These are phyloP conservation scores for Podaxis rugospora DNA, from an alignment of 768 basidiomycete genomes.

Conservation along the genomic window DNA sequence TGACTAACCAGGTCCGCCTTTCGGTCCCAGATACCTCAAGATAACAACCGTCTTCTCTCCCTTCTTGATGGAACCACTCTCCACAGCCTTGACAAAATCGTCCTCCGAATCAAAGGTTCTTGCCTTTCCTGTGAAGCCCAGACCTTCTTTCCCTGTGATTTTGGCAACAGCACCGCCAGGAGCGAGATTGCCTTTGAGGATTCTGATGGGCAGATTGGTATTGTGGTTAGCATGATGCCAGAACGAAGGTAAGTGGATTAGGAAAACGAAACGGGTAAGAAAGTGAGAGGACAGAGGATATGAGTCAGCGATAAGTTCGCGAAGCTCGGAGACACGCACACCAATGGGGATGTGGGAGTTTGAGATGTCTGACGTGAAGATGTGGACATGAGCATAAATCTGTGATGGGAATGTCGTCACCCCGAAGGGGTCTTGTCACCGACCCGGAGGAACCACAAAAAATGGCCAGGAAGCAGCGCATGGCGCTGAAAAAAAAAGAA, in stretches of 20 bases:
- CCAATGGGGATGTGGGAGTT: not conserved
- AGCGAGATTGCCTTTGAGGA: slow-evolving; percentile 88
- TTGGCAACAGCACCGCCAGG: slow-evolving; percentile 96
- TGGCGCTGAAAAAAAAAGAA: not conserved
- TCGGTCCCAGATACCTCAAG: slow-evolving; percentile 92
- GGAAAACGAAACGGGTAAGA: not conserved
- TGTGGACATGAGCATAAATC: not conserved
- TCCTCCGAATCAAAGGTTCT: slow-evolving; percentile 90
- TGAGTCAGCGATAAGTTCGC: not conserved
- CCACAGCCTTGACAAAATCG: slow-evolving; percentile 83
- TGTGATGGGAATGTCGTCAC: not conserved
- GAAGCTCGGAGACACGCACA: not conserved
- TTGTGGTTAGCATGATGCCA: not conserved
- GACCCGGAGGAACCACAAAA: not conserved
- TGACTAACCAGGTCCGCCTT: slow-evolving; percentile 86
- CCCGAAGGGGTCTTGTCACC: not conserved
- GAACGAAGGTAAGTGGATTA: not conserved
- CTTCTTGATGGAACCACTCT: slow-evolving; percentile 82
- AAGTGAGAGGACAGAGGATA: not conserved
- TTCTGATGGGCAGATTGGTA: slow-evolving; percentile 39
- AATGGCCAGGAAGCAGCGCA: not conserved
- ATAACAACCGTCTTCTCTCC: slow-evolving; percentile 97
- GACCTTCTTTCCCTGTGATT: slow-evolving; percentile 94
- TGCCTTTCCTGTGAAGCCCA: slow-evolving; percentile 87
- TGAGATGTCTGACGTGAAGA: slow-evolving; percentile 1